Conservation (phyloP, 495 filamentous ascomycete species). For the Hypomontagnella submonticulosa region DNA sequence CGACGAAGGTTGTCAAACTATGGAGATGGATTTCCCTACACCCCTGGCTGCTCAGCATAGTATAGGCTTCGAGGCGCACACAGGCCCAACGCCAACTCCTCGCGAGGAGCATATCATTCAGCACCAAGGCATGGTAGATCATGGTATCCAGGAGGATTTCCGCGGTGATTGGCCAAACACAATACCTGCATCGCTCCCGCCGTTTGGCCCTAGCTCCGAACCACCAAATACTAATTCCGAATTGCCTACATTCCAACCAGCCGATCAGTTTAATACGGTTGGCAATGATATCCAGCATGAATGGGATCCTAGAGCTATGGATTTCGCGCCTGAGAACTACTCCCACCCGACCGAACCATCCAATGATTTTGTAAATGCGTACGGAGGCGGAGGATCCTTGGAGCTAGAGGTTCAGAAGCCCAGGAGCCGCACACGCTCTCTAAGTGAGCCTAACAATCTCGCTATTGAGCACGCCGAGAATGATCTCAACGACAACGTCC, state of each 20-base stretch:
- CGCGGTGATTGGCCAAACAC: slow-evolving; percentile 16
- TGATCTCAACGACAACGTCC: not conserved
- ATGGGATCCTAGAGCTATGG: slow-evolving; percentile 26
- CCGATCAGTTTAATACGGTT: slow-evolving; percentile 3
- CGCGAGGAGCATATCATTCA: slow-evolving; percentile 12
- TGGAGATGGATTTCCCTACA: slow-evolving; percentile 50
- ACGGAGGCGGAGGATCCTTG: slow-evolving; percentile 2
- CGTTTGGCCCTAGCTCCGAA: slow-evolving; percentile 1
- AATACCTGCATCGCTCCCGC: slow-evolving; percentile 4
- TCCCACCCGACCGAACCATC: slow-evolving; percentile 8
- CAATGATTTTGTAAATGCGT: slow-evolving; percentile 5
- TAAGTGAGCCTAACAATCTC: slow-evolving; percentile 44
- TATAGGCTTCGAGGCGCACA: not conserved
- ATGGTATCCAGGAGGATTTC: slow-evolving; percentile 29
- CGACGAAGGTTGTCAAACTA: slow-evolving; percentile 61
- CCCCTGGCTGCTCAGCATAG: slow-evolving; percentile 9
- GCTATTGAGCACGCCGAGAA: slow-evolving; percentile 35
- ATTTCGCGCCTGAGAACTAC: slow-evolving; percentile 21
- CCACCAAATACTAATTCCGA: slow-evolving; percentile 8
- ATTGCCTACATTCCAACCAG: slow-evolving; percentile 19
- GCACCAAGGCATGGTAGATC: slow-evolving; percentile 33
- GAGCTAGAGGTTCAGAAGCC: slow-evolving; percentile 7
- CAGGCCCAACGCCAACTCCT: slow-evolving; percentile 6
- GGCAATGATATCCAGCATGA: slow-evolving; percentile 11
- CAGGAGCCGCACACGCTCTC: slow-evolving; percentile 20